Evolutionary conservation across 345 rosid genomes (phyloP), one percentile per base, ranked within the genome.

Genomic region (Brassica rapa): DNA sequence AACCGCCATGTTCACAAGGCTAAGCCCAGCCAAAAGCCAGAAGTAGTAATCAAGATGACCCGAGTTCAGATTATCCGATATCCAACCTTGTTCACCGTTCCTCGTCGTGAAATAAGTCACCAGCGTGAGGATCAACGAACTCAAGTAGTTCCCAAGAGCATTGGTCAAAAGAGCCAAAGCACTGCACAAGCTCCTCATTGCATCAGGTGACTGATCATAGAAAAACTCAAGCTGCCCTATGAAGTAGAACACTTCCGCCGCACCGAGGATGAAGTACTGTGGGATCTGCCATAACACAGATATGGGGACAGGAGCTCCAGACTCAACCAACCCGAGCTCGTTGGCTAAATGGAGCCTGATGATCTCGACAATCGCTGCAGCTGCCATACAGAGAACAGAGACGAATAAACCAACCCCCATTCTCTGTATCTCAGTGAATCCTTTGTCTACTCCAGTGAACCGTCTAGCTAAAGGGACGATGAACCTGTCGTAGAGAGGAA

Each of bases 171-270:
- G 94, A 0, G 93, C 82, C 24, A 91, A 75, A 1, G 97, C 94
- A 33, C 88, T 87, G 77, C 93, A 90, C 80, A 94, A 79, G 68
- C 97, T 94, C 23, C 93, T 72, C 98, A 94, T 90, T 0, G 96
- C 87, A 82, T 94, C 96, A 0, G 98, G 96, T 21, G 97, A 94
- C 41, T 94, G 94, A 39, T 94, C 93, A 30, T 94, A 94, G 82
- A 89, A 94, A 78, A 90, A 94, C 88, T 94, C 92, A 0, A 92
- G 86, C 77, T 89, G 88, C 0, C 97, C 97, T 9, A 92, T 84
- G 61, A 83, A 86, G 3, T 86, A 88, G 73, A 83, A 92, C 4
- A 92, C 94, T 77, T 91, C 98, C 8, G 96, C 87, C 5, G 91
- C 93, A 5, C 96, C 98, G 46, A 92, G 51, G 74, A 94, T 65